phyloP scores from a whole-genome alignment of 179 eudicot species.

The Monotropa hypopitys region DNA sequence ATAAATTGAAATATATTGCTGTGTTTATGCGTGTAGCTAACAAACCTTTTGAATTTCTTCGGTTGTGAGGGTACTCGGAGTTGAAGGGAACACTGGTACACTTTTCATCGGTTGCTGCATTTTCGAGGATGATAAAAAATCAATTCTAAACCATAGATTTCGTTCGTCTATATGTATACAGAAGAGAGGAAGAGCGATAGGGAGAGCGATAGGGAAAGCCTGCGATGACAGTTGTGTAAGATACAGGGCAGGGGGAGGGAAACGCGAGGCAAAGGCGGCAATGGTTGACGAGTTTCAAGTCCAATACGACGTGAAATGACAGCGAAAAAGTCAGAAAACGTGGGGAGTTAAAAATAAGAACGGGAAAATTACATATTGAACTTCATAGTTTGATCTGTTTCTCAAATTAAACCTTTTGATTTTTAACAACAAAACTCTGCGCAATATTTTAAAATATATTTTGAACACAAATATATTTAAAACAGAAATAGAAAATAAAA shows the following conservation, averaged over 20 bases:
- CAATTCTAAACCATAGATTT: constrained; percentile 3
- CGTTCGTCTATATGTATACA: too few relatives aligned
- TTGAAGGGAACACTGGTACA: constrained; percentile 14
- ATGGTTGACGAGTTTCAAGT: neutral
- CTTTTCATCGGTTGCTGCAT: constrained; percentile 23
- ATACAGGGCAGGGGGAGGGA: neutral
- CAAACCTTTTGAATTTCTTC: constrained; percentile 44
- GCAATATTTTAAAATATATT: too few relatives aligned
- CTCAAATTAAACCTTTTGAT: too few relatives aligned
- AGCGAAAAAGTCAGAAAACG: neutral
- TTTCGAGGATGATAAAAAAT: neutral
- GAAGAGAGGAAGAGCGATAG: neutral
- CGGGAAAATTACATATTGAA: too few relatives aligned
- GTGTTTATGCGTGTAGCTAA: neutral
- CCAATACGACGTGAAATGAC: neutral
- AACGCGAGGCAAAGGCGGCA: neutral
- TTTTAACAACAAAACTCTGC: too few relatives aligned
- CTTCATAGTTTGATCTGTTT: too few relatives aligned
- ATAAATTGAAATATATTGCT: neutral
- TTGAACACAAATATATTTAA: too few relatives aligned
- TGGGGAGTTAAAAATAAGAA: too few relatives aligned
- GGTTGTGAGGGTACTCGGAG: constrained; percentile 20
- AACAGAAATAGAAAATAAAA: too few relatives aligned
- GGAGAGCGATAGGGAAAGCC: neutral
- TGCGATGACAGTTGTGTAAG: neutral